Percentiles rank a stretch among this genome's conserved stretches.
Conservation (phyloP, 768 basidiomycete species). For the Tricholoma hemisulphureum region DNA sequence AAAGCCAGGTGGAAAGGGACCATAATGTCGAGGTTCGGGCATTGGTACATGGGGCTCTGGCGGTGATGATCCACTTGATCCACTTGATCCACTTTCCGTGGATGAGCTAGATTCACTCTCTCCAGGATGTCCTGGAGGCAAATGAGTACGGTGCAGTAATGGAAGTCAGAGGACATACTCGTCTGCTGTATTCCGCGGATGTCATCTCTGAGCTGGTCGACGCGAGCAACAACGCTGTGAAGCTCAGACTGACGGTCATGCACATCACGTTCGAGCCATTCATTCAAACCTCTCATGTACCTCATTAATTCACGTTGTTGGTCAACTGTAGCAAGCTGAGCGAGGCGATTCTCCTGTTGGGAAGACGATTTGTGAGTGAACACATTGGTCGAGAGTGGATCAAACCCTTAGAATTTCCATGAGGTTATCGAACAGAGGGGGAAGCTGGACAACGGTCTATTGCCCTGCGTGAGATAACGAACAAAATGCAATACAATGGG, state of each 20-base stretch:
- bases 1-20: constrained; percentile 6
- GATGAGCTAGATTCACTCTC: constrained; percentile 14
- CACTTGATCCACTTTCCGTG: constrained; percentile 6
- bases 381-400: constrained; percentile 3
- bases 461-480: constrained; percentile 1
- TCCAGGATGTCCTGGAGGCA: constrained; percentile 6
- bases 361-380: not conserved
- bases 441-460: constrained; percentile 63
- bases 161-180: constrained; percentile 26
- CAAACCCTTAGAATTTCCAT: constrained; percentile 67
- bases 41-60: not conserved
- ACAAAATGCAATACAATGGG: not conserved
- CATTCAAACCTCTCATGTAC: constrained; percentile 73
- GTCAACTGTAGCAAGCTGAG: constrained; percentile 71
- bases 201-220: constrained; percentile 48
- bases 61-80: not conserved
- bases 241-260: constrained; percentile 76
- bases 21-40: not conserved
- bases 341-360: constrained; percentile 68
- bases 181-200: constrained; percentile 36
- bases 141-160: not conserved
- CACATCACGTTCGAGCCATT: constrained; percentile 79
- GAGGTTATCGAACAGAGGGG: constrained; percentile 63
- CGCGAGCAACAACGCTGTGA: constrained; percentile 58
- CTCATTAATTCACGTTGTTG: constrained; percentile 80